phyloP scores from a whole-genome alignment of 257 asterid species.

The Solanum peruvianum region DNA sequence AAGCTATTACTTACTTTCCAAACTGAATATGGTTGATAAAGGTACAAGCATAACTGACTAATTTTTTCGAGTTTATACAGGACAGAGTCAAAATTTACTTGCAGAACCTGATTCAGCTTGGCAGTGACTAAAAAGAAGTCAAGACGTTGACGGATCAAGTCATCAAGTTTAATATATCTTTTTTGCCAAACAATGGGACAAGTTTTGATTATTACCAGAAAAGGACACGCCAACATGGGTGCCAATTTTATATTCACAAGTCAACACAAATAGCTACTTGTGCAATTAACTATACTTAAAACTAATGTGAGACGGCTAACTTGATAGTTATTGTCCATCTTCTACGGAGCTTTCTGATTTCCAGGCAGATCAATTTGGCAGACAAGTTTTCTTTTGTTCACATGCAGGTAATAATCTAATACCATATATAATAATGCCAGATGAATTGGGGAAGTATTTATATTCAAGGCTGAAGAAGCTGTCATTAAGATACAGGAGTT shows the following conservation, averaged over 20 bases:
- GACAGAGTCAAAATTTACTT: background rate
- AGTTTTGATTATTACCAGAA: background rate
- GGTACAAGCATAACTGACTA: background rate
- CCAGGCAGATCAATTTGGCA: background rate
- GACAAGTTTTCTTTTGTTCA: background rate
- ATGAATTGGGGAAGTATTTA: background rate
- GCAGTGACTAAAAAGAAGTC: background rate
- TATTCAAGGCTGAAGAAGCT: background rate
- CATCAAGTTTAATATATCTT: background rate
- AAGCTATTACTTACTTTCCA: background rate
- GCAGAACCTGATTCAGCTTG: background rate
- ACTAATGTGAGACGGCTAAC: background rate
- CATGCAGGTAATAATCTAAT: background rate
- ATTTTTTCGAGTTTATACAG: background rate
- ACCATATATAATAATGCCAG: background rate
- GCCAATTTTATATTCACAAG: background rate
- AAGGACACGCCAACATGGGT: background rate
- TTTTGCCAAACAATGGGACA: background rate
- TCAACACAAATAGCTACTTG: background rate
- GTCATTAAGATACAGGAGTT: background rate
- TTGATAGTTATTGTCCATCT: background rate
- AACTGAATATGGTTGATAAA: background rate
- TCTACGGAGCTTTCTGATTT: background rate
- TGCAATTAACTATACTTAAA: background rate
- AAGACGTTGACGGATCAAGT: background rate